Evolutionary conservation across 495 filamentous ascomycete species (phyloP).

Genomic region (Penicillium chermesinum): DNA sequence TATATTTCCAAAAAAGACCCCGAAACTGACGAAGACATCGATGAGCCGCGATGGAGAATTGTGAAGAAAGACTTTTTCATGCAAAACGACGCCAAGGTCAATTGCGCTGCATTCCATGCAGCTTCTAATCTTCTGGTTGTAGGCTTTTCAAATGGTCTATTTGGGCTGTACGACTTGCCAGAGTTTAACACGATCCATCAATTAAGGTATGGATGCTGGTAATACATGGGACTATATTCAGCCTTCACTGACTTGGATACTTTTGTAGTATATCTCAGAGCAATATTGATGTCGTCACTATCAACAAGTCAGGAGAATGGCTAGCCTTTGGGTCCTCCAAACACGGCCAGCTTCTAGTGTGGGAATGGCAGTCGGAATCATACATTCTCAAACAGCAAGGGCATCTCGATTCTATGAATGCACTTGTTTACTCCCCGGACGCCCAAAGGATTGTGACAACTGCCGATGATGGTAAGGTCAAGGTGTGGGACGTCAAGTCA

Average conservation of each 20-base stretch:
- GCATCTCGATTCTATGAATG: constrained; percentile 94
- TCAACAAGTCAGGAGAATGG: constrained; percentile 95
- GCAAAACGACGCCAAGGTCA: constrained; percentile 82
- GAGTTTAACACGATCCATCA: constrained; percentile 94
- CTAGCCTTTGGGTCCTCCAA: constrained; percentile 96
- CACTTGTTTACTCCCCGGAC: constrained; percentile 87
- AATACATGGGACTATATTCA: not conserved
- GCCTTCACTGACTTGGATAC: constrained; percentile 24
- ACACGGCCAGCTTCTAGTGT: constrained; percentile 88
- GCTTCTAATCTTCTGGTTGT: constrained; percentile 82
- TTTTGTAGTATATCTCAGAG: constrained; percentile 79
- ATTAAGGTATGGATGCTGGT: constrained; percentile 44
- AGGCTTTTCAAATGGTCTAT: constrained; percentile 91
- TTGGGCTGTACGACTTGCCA: constrained; percentile 92
- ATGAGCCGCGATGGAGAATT: constrained; percentile 77
- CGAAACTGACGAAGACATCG: constrained; percentile 55
- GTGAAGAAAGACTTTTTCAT: constrained; percentile 83
- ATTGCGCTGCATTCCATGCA: constrained; percentile 81
- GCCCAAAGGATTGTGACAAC: constrained; percentile 88
- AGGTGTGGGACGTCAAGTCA: constrained; percentile 94
- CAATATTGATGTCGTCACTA: constrained; percentile 86
- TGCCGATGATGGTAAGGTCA: constrained; percentile 95
- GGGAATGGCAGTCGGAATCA: constrained; percentile 99
- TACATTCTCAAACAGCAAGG: constrained; percentile 98
- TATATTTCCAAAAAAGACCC: constrained; percentile 51